These are phyloP conservation scores for Penicillium herquei DNA, from an alignment of 495 filamentous ascomycete species.

Conservation along the genomic window DNA sequence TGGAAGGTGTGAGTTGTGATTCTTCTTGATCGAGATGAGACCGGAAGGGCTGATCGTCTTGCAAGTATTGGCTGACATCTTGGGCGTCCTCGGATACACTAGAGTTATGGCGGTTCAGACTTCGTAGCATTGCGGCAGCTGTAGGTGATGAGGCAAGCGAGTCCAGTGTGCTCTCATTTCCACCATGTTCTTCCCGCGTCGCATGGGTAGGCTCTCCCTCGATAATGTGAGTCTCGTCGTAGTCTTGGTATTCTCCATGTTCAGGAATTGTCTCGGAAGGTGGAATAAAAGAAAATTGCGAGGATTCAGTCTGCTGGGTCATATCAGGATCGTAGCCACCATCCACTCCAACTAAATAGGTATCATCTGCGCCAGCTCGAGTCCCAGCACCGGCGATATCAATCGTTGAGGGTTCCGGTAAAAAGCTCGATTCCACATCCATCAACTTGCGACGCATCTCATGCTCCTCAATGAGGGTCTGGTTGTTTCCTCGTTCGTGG, in stretches of 20 bases:
- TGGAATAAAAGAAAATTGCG: conserved; percentile 29
- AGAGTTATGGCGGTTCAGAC: conserved; percentile 34
- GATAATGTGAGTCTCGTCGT: conserved; percentile 7
- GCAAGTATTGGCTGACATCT: conserved; percentile 23
- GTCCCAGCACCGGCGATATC: conserved; percentile 31
- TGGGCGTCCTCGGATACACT: conserved; percentile 14
- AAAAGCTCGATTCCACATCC: conserved; percentile 86
- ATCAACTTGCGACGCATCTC: conserved; percentile 71
- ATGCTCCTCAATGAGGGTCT: conserved; percentile 58
- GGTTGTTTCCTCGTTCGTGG: conserved; percentile 39
- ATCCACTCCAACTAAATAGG: conserved; percentile 39
- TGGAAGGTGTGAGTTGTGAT: conserved; percentile 34
- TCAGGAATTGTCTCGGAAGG: conserved; percentile 29
- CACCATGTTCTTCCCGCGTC: conserved; percentile 27
- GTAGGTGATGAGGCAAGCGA: conserved; percentile 65
- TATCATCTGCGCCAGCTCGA: conserved; percentile 38
- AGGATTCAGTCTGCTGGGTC: conserved; percentile 19
- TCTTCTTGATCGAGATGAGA: conserved; percentile 21
- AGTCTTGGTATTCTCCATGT: conserved; percentile 6
- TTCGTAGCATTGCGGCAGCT: conserved; percentile 59
- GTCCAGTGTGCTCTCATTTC: conserved; percentile 59
- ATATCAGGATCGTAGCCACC: conserved; percentile 21
- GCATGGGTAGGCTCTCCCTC: conserved; percentile 25
- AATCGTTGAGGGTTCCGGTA: conserved; percentile 53
- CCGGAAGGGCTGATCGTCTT: conserved; percentile 28